A percentile compares a stretch with the other conserved stretches of the same genome.
These are phyloP conservation scores for Lecanicillium sp. DNA, from an alignment of 2,329 filamentous ascomycete species.

Conservation along the genomic window DNA sequence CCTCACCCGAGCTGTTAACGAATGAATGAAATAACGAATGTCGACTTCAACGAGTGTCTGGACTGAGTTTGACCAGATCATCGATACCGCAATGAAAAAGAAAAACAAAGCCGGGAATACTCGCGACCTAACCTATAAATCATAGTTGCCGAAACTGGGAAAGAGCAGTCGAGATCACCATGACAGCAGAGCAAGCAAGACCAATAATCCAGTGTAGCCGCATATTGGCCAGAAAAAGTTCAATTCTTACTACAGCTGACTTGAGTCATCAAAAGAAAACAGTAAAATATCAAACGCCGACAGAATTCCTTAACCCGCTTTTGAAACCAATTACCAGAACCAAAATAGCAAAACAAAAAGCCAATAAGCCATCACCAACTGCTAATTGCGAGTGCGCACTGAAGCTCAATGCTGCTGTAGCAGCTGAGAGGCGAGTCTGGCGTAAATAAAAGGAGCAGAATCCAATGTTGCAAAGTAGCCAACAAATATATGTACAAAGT, in stretches of 20 bases:
- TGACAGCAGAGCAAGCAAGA: not conserved
- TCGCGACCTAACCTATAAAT: too few relatives aligned
- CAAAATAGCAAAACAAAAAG: not conserved
- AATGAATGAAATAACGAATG: too few relatives aligned
- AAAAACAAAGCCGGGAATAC: too few relatives aligned
- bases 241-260: not conserved
- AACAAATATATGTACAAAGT: conserved; percentile 10
- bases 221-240: not conserved
- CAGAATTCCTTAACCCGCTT: conserved; percentile 4
- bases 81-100: too few relatives aligned
- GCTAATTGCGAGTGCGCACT: too few relatives aligned
- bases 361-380: too few relatives aligned
- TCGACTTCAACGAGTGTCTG: too few relatives aligned
- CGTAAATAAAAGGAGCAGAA: not conserved
- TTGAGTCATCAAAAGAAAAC: not conserved
- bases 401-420: too few relatives aligned
- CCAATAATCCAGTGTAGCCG: not conserved
- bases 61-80: too few relatives aligned
- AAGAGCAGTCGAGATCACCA: too few relatives aligned
- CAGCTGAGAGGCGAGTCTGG: too few relatives aligned
- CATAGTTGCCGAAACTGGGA: too few relatives aligned
- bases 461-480: conserved; percentile 1
- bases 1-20: not conserved
- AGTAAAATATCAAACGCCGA: conserved; percentile 4
- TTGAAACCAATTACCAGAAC: conserved; percentile 1